phyloP scores from a whole-genome alignment of 192 early-diverging fungal genomes.

The Entomortierella chlamydospora region DNA sequence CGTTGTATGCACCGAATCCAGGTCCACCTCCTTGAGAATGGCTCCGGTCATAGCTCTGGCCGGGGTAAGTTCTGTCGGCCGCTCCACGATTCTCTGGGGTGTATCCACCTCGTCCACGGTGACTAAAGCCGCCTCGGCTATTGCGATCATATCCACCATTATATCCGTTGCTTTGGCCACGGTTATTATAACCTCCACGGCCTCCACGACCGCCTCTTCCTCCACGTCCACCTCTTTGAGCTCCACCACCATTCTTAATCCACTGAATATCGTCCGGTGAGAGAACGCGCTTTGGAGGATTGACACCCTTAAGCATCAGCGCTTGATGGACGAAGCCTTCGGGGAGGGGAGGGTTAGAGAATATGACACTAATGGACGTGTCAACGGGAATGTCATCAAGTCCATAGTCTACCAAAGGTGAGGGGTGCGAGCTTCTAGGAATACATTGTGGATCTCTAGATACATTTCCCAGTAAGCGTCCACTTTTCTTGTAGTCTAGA shows the following conservation, averaged over 20 bases:
- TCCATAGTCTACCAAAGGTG: slow-evolving; percentile 64
- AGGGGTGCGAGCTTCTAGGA: slow-evolving; percentile 69
- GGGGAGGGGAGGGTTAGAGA: slow-evolving; percentile 25
- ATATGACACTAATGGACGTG: slow-evolving; percentile 67
- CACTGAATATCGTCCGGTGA: slow-evolving; percentile 56
- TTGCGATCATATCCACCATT: slow-evolving; percentile 40
- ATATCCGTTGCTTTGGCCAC: slow-evolving; percentile 46
- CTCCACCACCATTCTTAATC: slow-evolving; percentile 59
- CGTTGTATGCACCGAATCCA: slow-evolving; percentile 43
- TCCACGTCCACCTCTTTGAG: slow-evolving; percentile 52
- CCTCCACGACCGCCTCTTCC: slow-evolving; percentile 51
- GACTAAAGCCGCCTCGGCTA: slow-evolving; percentile 31
- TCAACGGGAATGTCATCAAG: slow-evolving; percentile 71
- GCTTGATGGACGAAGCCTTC: slow-evolving; percentile 40
- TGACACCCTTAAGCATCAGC: slow-evolving; percentile 46
- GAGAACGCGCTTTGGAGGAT: slow-evolving; percentile 37
- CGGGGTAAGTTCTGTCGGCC: slow-evolving; percentile 40
- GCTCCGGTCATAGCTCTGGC: slow-evolving; percentile 41
- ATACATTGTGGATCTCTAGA: slow-evolving; percentile 69
- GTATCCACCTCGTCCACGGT: slow-evolving; percentile 33
- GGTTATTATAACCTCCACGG: slow-evolving; percentile 24
- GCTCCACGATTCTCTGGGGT: slow-evolving; percentile 50
- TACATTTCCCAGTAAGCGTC: slow-evolving; percentile 68
- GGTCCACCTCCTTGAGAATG: slow-evolving; percentile 24
- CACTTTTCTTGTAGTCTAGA: slow-evolving; percentile 67